These are phyloP conservation scores for Plectranthus barbatus DNA, from an alignment of 257 asterid species.

Conservation along the genomic window DNA sequence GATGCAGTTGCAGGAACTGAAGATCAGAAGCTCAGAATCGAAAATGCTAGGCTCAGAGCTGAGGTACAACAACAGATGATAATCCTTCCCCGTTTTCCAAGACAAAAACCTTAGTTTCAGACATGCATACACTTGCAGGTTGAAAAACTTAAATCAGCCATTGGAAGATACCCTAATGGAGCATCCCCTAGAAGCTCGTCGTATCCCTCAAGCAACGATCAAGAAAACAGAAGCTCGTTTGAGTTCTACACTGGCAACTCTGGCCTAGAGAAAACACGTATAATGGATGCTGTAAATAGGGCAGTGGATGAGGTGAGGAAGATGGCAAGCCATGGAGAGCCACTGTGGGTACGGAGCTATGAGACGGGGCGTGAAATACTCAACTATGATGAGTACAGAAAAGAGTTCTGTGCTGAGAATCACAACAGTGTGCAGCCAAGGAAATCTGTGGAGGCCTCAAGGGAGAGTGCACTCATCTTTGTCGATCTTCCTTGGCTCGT, in stretches of 20 bases:
- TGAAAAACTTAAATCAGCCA: conserved; percentile 45
- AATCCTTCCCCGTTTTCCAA: neutral
- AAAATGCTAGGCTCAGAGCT: conserved; percentile 72
- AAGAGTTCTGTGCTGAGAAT: conserved; percentile 26
- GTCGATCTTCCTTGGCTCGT: conserved; percentile 58
- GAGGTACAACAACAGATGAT: conserved; percentile 39
- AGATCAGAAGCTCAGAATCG: conserved; percentile 55
- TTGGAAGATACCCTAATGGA: conserved; percentile 36
- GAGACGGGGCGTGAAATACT: conserved; percentile 84
- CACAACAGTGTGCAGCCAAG: conserved; percentile 16
- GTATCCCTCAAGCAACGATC: conserved; percentile 40
- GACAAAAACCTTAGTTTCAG: neutral
- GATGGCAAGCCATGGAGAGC: conserved; percentile 63
- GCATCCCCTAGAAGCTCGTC: conserved; percentile 46
- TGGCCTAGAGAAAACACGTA: conserved; percentile 38
- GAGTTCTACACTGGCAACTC: conserved; percentile 29
- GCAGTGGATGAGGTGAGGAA: conserved; percentile 53
- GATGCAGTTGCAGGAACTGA: conserved; percentile 24
- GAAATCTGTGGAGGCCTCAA: conserved; percentile 67
- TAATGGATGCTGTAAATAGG: conserved; percentile 34
- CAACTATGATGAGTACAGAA: conserved; percentile 71
- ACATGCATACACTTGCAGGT: conserved; percentile 35
- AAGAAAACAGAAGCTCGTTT: conserved; percentile 38
- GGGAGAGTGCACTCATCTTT: conserved; percentile 52
- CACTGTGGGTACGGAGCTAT: conserved; percentile 65